Conservation (phyloP, 1,284 basidiomycete genomes). For the Golubevia sp. region DNA sequence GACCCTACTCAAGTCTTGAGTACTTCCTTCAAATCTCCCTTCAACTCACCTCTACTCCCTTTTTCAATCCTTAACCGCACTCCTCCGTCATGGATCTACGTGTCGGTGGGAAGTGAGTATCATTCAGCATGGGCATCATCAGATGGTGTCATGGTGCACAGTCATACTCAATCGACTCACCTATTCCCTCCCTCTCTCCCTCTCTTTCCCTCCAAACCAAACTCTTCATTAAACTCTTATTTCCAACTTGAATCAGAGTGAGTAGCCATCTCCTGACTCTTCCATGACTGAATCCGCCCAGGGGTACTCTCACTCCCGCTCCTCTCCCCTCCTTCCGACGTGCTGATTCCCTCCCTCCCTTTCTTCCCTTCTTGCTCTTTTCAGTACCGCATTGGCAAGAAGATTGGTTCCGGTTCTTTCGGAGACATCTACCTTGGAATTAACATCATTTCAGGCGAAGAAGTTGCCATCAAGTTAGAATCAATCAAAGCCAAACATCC, state of each 20-base stretch:
- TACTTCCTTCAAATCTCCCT: no score
- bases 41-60: no score
- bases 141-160: no score
- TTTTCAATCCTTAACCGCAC: no score
- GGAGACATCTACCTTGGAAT: conserved; percentile 99
- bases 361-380: background rate
- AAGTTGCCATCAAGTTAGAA: conserved; percentile 99
- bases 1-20: no score
- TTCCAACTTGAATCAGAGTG: background rate
- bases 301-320: no score
- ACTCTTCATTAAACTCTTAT: background rate
- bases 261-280: no score
- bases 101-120: conserved; percentile 87
- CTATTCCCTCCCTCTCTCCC: background rate
- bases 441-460: conserved; percentile 99
- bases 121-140: no score
- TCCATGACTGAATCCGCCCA: no score
- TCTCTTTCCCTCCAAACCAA: background rate
- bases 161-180: no score
- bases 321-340: no score
- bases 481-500: conserved; percentile 99
- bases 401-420: conserved; percentile 98
- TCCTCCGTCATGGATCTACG: conserved; percentile 77
- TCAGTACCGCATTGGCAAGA: conserved; percentile 85
- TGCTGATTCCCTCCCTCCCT: no score